Evolutionary conservation across 139 green algal genomes (phyloP).

Genomic region (Auxenochlorella protothecoides): DNA sequence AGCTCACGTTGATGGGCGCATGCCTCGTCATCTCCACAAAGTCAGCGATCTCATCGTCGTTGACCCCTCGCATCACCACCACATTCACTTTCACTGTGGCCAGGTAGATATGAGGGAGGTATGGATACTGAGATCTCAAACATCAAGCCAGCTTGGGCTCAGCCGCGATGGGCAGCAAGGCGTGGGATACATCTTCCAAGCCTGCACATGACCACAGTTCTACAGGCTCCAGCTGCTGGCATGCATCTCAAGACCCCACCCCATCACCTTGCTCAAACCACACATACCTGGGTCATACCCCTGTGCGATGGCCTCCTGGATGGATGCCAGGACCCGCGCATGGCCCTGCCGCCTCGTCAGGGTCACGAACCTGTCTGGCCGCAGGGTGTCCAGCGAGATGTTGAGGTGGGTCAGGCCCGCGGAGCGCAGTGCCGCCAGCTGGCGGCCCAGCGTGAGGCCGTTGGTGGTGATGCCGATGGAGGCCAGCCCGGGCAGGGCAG

Average conservation of each 20-base stretch:
- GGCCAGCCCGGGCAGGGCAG: slow-evolving; percentile 46
- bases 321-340: slow-evolving; percentile 59
- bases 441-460: slow-evolving; percentile 66
- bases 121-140: too few relatives aligned
- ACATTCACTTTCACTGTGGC: slow-evolving; percentile 79
- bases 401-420: slow-evolving; percentile 82
- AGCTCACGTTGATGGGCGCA: slow-evolving; percentile 75
- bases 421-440: slow-evolving; percentile 47
- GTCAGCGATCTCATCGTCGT: slow-evolving; percentile 92
- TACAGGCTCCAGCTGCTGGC: too few relatives aligned
- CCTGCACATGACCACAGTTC: too few relatives aligned
- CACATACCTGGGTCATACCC: slow-evolving; percentile 75
- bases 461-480: slow-evolving; percentile 89
- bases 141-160: too few relatives aligned
- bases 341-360: slow-evolving; percentile 79
- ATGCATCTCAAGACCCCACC: too few relatives aligned
- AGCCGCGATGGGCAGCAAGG: too few relatives aligned
- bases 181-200: too few relatives aligned
- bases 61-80: slow-evolving; percentile 93
- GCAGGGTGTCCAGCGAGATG: slow-evolving; percentile 90
- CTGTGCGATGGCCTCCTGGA: slow-evolving; percentile 61
- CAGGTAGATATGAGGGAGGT: too few relatives aligned
- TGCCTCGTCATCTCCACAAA: slow-evolving; percentile 86
- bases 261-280: not conserved
- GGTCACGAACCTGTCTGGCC: slow-evolving; percentile 70